Evolutionary conservation across 1,284 basidiomycete genomes (phyloP).

Genomic region (Leccinum fallax): DNA sequence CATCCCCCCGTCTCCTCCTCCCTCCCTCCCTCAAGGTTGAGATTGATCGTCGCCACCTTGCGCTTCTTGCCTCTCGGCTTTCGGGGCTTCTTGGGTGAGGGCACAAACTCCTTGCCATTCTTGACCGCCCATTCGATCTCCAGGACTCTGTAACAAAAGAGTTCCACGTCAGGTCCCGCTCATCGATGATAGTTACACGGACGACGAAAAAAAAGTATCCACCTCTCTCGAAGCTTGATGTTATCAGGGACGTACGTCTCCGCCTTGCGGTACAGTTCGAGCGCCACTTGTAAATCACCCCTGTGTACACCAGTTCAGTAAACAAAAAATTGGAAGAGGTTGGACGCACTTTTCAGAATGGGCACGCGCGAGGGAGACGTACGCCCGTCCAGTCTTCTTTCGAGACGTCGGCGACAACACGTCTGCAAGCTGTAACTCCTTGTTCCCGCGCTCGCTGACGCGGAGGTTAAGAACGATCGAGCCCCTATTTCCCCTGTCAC

Average conservation of each 20-base stretch:
- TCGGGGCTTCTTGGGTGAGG: constrained; percentile 60
- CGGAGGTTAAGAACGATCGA: too few relatives aligned
- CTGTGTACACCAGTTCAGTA: constrained; percentile 37
- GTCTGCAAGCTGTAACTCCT: constrained; percentile 59
- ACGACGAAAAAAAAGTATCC: constrained; percentile 53
- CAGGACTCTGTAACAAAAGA: constrained; percentile 57
- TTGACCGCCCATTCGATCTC: constrained; percentile 74
- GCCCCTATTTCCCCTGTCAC: constrained; percentile 29
- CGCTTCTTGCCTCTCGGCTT: constrained; percentile 40
- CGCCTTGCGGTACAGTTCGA: constrained; percentile 75
- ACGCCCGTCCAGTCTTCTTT: constrained; percentile 76
- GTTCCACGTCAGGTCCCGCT: constrained; percentile 33
- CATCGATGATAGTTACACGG: constrained; percentile 54
- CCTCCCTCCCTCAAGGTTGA: constrained; percentile 16
- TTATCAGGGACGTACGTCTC: constrained; percentile 78
- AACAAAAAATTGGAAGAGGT: not conserved
- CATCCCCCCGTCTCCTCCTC: constrained; percentile 14
- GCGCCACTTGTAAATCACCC: constrained; percentile 69
- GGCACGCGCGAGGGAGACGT: constrained; percentile 72
- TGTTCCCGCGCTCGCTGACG: constrained; percentile 56
- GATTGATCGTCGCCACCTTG: constrained; percentile 29
- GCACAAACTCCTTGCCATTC: constrained; percentile 57
- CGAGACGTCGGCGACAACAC: constrained; percentile 67
- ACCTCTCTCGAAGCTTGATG: constrained; percentile 80
- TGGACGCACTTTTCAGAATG: constrained; percentile 69